Evolutionary conservation across 257 asterid genomes (phyloP), one percentile per base, ranked within the genome.

Genomic region (Solanum phureja): DNA sequence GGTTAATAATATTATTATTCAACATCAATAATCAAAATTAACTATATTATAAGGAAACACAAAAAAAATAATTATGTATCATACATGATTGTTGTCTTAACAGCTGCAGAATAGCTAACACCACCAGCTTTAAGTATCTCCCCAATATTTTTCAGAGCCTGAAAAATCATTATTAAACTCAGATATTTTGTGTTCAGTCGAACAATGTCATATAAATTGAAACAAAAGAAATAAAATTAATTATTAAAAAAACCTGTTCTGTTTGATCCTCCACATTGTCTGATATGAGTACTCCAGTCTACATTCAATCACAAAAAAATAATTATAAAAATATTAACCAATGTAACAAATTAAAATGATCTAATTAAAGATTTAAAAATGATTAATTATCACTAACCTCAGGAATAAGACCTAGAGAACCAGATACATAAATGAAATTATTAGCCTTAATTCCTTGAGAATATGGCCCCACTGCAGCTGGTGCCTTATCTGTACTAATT

Each of bases 111-210:
- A 89, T 95, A 97, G 94, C 90, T 88, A 84, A 92, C 95, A 74
- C 98, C 99, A n/a, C 98, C 89, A 72, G 98, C 99, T 93, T 95
- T 94, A 83, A 97, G 98, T 90, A 97, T 97, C 92, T 95, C 98
- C 18, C 99, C 99, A 93, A 95, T 93, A 88, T 97, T 97, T 94
- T 95, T 95, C 64, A 97, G 95, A 86, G 94, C 95, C 95, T 97
- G 89, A 87, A 9, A 35, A 75, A 82, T 83, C 37, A 90, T 19
- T 27, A 86, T 83, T 56, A 35, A 88, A 82, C 14, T 56, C 88
- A 46, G 38, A 87, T 75, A 62, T 21, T 64, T 11, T 24, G 7
- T 64, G 18, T 10, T n/a, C 2, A n/a, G 3, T 64, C 1, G 7
- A 64, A 64, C 2, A 10, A 0, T 62, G 0, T 62, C 16, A 2